phyloP scores from a whole-genome alignment of 352 stramenopile genomes.

The Phytophthora chlamydospora region DNA sequence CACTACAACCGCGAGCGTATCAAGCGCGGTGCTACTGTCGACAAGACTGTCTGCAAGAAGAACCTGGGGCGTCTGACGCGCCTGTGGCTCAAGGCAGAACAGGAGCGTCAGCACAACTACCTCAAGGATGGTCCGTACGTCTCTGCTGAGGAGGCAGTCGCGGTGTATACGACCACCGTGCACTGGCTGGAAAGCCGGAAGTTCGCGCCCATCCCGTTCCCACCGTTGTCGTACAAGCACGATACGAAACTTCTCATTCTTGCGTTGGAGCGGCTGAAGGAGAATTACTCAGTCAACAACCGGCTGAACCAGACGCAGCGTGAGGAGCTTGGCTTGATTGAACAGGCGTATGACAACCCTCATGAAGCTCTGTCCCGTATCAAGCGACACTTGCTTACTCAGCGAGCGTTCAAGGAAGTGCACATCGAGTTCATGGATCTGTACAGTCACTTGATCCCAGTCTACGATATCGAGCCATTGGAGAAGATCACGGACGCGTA shows the following conservation, averaged over 20 bases:
- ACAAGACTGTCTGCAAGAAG: slow-evolving; percentile 99
- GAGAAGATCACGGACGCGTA: slow-evolving; percentile 99
- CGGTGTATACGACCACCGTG: slow-evolving; percentile 99
- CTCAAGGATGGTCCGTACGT: slow-evolving; percentile 99
- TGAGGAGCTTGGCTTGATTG: slow-evolving; percentile 99
- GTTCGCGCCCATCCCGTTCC: slow-evolving; percentile 99
- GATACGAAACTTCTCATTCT: slow-evolving; percentile 99
- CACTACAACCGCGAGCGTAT: slow-evolving; percentile 99
- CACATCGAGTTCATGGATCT: slow-evolving; percentile 99
- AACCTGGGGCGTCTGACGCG: slow-evolving; percentile 98
- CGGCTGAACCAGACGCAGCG: slow-evolving; percentile 97
- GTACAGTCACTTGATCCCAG: slow-evolving; percentile 98
- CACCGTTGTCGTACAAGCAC: slow-evolving; percentile 99
- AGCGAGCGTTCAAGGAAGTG: slow-evolving; percentile 99
- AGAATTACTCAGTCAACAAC: slow-evolving; percentile 98
- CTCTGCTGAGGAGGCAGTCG: slow-evolving; percentile 98
- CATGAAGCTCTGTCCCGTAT: slow-evolving; percentile 98
- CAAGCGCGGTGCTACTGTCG: slow-evolving; percentile 98
- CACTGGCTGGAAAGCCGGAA: slow-evolving; percentile 99
- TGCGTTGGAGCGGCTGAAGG: slow-evolving; percentile 98
- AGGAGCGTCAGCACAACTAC: slow-evolving; percentile 99
- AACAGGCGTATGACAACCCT: slow-evolving; percentile 99
- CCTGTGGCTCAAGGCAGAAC: slow-evolving; percentile 99
- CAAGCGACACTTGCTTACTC: slow-evolving; percentile 99
- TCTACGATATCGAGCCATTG: slow-evolving; percentile 99